Percentiles rank a stretch among this genome's conserved stretches.
These are phyloP conservation scores for Pseudonitzschia multiseries DNA, from an alignment of 108 stramenopile species.

Conservation along the genomic window DNA sequence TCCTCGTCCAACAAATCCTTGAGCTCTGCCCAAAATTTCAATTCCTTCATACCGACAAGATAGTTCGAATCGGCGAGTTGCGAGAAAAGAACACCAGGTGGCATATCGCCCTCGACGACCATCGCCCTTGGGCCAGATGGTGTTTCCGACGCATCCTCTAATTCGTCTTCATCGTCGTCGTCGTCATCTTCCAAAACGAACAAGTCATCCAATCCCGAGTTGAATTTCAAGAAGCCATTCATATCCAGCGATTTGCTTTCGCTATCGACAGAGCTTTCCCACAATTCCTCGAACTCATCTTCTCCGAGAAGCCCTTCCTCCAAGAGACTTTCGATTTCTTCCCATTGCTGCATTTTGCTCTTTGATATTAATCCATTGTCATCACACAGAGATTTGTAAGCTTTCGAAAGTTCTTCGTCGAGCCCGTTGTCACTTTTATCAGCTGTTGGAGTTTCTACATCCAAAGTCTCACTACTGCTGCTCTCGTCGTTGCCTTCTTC, in stretches of 20 bases:
- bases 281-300: slow-evolving; percentile 74
- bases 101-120: slow-evolving; percentile 53
- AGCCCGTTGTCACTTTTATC: slow-evolving; percentile 29
- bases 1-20: slow-evolving; percentile 68
- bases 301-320: slow-evolving; percentile 70
- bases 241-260: slow-evolving; percentile 42
- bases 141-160: slow-evolving; percentile 24
- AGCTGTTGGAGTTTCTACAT: not conserved
- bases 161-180: slow-evolving; percentile 26
- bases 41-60: slow-evolving; percentile 56
- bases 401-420: slow-evolving; percentile 41
- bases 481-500: slow-evolving; percentile 16
- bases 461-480: not conserved
- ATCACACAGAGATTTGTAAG: slow-evolving; percentile 44
- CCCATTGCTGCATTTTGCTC: slow-evolving; percentile 53
- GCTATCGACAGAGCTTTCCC: slow-evolving; percentile 44
- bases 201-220: slow-evolving; percentile 69
- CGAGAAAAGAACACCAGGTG: slow-evolving; percentile 71
- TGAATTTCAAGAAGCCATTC: slow-evolving; percentile 68
- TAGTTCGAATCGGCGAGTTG: slow-evolving; percentile 56
- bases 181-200: slow-evolving; percentile 77
- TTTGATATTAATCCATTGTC: slow-evolving; percentile 41
- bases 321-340: slow-evolving; percentile 66
- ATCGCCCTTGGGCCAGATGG: slow-evolving; percentile 11
- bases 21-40: slow-evolving; percentile 71